Evolutionary conservation across 805 yeast genomes (phyloP), one percentile per base, ranked within the genome.

Genomic region (Cyberlindnera amylophila): DNA sequence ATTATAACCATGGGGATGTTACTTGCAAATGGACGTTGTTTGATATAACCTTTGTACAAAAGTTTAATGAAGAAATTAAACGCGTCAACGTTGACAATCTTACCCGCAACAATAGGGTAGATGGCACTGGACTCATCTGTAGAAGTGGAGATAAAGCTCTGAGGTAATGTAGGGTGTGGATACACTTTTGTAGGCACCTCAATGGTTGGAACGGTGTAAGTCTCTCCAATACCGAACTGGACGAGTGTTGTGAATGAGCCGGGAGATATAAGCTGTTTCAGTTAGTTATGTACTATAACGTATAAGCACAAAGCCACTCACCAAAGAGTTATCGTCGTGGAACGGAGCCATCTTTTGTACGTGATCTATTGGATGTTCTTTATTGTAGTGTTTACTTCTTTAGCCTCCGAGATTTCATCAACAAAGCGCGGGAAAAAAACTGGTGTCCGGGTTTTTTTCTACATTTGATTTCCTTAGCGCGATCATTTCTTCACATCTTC

Each of bases 101-200:
- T 66, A 3, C 96, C 89, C 24, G 66, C 68, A 7, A 63, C 63
- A 4, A 91, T 74, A 1, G 97, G 96, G 40, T 64, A 64, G 8
- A 90, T 67, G 7, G 69, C 79, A 31, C 57, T 55, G 6, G 65
- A 54, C 23, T 67, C 70, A 26, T 61, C 72, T 4, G 33, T 17
- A 5, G 46, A 61, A 16, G 49, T 46, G 18, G 67, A 64, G 53
- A 47, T 47, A 24, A 56, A 62, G 48, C 67, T 54, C 50, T 61
- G 49, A 56, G 64, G 42, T 23, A 61, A 57, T 10, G 59, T 55
- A 10, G 67, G 57, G 48, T 72, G 70, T 39, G 65, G 68, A 59
- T 77, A 85, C 8, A 91, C 95, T 30, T 70, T 70, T 0, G 96
- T 81, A n/a, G 96, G 95, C 23, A 89, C 69, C 43, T 78, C 77